A percentile compares a stretch with the other conserved stretches of the same genome.
Evolutionary conservation across 805 yeast genomes (phyloP).

Genomic region (Lachancea nothofagi): DNA sequence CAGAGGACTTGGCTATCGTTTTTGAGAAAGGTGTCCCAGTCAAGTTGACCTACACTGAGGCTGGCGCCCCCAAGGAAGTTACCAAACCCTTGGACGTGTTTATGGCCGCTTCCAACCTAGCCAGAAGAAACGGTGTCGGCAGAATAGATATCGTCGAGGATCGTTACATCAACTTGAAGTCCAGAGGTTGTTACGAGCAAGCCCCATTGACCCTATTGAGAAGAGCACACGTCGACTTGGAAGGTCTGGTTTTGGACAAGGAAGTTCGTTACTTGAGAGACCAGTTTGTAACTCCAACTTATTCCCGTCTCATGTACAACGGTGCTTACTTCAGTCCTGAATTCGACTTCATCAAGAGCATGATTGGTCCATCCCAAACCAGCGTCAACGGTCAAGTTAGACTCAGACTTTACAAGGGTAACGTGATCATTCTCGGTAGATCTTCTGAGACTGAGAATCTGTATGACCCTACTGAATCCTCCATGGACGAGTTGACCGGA

Average conservation of each 20-base stretch:
- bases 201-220: constrained; percentile 96
- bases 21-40: constrained; percentile 85
- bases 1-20: constrained; percentile 80
- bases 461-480: constrained; percentile 95
- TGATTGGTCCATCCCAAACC: constrained; percentile 91
- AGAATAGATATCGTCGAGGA: constrained; percentile 98
- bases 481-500: constrained; percentile 98
- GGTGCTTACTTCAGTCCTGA: constrained; percentile 98
- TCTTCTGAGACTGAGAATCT: constrained; percentile 92
- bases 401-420: constrained; percentile 89
- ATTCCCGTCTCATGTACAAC: constrained; percentile 86
- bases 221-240: constrained; percentile 90
- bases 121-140: constrained; percentile 99
- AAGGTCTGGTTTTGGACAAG: constrained; percentile 94
- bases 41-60: constrained; percentile 62
- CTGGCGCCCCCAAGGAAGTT: constrained; percentile 51
- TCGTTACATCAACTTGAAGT: constrained; percentile 97
- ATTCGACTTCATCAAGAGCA: constrained; percentile 88
- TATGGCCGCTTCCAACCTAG: constrained; percentile 86
- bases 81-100: constrained; percentile 90
- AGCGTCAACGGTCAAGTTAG: constrained; percentile 97
- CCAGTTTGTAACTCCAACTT: constrained; percentile 87
- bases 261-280: constrained; percentile 97
- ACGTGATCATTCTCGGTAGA: constrained; percentile 81
- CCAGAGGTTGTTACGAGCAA: constrained; percentile 99